A percentile compares a stretch with the other conserved stretches of the same genome.
These are phyloP conservation scores for Coffea eugenioides DNA, from an alignment of 257 asterid genomes.

Conservation along the genomic window DNA sequence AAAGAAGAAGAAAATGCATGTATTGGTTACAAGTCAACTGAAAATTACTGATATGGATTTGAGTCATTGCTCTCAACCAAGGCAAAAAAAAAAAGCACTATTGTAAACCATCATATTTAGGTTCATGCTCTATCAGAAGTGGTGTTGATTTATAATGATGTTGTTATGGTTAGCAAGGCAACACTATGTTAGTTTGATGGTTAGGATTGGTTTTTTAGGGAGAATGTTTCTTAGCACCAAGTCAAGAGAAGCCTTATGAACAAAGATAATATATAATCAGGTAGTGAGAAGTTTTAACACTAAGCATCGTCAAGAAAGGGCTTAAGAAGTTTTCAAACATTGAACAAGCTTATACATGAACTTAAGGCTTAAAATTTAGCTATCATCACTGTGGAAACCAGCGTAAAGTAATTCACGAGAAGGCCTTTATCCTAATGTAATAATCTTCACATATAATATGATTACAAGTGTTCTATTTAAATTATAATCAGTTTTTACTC, in stretches of 20 bases:
- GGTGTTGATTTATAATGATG: not conserved
- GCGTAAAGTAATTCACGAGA: not conserved
- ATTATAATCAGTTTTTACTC: not conserved
- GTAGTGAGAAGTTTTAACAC: not conserved
- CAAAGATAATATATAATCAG: not conserved
- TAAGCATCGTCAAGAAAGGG: not conserved
- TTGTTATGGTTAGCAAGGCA: not conserved
- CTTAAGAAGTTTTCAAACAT: not conserved
- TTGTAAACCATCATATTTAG: not conserved
- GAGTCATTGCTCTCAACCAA: not conserved
- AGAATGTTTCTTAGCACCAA: not conserved
- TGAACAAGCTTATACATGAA: not conserved
- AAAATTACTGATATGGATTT: not conserved
- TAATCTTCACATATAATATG: not conserved
- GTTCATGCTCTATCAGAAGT: not conserved
- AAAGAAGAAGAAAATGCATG: not conserved
- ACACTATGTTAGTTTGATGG: not conserved
- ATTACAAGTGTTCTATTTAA: too few relatives aligned
- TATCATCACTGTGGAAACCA: not conserved
- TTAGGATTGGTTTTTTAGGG: not conserved
- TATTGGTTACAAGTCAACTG: not conserved
- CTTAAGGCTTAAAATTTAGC: not conserved
- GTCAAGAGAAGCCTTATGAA: not conserved
- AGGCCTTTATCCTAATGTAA: not conserved
- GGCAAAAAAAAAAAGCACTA: not conserved